Evolutionary conservation across 768 basidiomycete genomes (phyloP).

Genomic region (Lactifluus echinatus): DNA sequence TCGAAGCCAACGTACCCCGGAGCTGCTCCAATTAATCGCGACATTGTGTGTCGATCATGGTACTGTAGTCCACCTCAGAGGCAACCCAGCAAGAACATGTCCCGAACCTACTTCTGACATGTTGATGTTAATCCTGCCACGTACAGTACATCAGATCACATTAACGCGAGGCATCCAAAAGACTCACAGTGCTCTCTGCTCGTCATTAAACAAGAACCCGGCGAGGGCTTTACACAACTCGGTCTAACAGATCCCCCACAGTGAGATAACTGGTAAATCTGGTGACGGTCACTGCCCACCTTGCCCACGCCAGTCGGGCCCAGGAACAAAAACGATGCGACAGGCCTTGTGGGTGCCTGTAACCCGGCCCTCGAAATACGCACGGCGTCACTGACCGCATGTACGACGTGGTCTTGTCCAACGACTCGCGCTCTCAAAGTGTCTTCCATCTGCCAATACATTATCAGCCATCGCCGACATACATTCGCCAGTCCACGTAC

Average conservation of each 20-base stretch:
- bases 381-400: constrained; percentile 82
- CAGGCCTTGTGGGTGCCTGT: constrained; percentile 80
- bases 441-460: constrained; percentile 69
- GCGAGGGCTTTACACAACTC: constrained; percentile 87
- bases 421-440: constrained; percentile 65
- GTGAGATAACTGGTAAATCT: neutral
- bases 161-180: neutral
- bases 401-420: constrained; percentile 85
- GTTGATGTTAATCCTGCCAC: constrained; percentile 76
- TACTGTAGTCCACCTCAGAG: constrained; percentile 39
- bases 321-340: constrained; percentile 88
- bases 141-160: neutral
- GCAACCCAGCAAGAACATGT: neutral
- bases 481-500: constrained; percentile 35
- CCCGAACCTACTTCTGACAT: constrained; percentile 62
- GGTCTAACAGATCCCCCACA: constrained; percentile 40
- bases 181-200: constrained; percentile 70
- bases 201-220: constrained; percentile 83
- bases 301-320: constrained; percentile 87
- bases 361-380: constrained; percentile 88
- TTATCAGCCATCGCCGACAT: neutral
- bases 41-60: constrained; percentile 86
- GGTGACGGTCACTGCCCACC: constrained; percentile 28
- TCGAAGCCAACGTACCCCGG: constrained; percentile 84
- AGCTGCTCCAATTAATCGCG: constrained; percentile 83